phyloP scores from a whole-genome alignment of 2,329 filamentous ascomycete genomes.

The Calycina marina region DNA sequence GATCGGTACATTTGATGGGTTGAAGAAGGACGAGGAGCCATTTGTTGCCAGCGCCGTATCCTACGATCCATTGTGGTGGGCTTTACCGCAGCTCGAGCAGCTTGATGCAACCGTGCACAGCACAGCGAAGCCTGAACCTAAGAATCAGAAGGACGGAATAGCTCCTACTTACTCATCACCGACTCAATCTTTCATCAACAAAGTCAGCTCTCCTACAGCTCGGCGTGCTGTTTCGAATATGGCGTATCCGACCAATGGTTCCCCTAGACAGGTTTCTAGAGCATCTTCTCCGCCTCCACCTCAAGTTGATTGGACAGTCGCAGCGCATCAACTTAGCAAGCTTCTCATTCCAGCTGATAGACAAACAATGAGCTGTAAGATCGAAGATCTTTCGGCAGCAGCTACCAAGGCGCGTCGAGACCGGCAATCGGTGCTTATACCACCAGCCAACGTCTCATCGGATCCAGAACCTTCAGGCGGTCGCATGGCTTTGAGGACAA shows the following conservation, averaged over 20 bases:
- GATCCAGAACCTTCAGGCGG: conserved; percentile 27
- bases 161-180: conserved; percentile 69
- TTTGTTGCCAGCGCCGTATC: conserved; percentile 4
- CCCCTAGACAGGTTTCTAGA: conserved; percentile 29
- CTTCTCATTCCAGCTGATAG: conserved; percentile 65
- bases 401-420: conserved; percentile 49
- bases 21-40: conserved; percentile 7
- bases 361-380: conserved; percentile 59
- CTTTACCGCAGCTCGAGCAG: conserved; percentile 45
- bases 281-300: conserved; percentile 54
- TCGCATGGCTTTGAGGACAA: conserved; percentile 61
- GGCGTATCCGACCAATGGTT: conserved; percentile 23
- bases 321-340: conserved; percentile 71
- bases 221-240: conserved; percentile 47
- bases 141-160: conserved; percentile 39
- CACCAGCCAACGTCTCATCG: conserved; percentile 19
- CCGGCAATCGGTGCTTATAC: conserved; percentile 38
- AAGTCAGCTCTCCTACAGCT: conserved; percentile 54
- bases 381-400: conserved; percentile 65
- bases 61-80: conserved; percentile 64
- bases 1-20: conserved; percentile 27
- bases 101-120: conserved; percentile 47
- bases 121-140: conserved; percentile 33
- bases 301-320: conserved; percentile 72
- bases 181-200: conserved; percentile 76